phyloP scores from a whole-genome alignment of 2,329 filamentous ascomycete species.

The Colletotrichum gloeosporioides region DNA sequence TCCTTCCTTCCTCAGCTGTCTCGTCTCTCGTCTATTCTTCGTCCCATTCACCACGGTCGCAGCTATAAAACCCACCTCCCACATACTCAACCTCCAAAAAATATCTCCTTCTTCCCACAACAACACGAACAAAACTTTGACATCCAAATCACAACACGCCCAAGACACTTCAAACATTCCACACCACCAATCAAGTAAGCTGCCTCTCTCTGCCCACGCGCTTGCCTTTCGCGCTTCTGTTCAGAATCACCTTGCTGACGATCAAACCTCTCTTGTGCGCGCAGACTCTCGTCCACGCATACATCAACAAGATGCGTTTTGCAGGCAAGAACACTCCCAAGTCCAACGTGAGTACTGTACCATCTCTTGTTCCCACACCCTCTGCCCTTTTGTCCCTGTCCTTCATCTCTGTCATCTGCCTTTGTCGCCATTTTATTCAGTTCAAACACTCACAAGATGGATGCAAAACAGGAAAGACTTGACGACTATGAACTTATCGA shows the following conservation, averaged over 20 bases:
- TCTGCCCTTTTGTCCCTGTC: fast-evolving
- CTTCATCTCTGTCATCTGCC: background rate
- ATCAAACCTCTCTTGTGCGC: background rate
- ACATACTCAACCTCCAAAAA: background rate
- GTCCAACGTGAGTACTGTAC: background rate
- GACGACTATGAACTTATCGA: background rate
- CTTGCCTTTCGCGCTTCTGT: background rate
- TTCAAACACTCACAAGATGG: background rate
- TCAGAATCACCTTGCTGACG: background rate
- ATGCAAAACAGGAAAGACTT: background rate
- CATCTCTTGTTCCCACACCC: fast-evolving
- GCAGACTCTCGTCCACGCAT: background rate
- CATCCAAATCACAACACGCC: background rate
- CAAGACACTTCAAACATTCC: background rate
- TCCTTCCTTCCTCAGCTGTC: background rate
- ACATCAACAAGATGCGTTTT: background rate
- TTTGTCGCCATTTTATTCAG: background rate
- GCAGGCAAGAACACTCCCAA: background rate
- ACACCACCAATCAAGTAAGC: background rate
- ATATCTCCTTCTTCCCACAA: background rate
- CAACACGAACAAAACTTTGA: background rate
- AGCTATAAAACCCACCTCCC: background rate
- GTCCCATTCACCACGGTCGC: background rate
- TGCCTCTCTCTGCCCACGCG: background rate
- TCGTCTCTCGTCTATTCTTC: background rate